Evolutionary conservation across 768 basidiomycete genomes (phyloP).

Genomic region (Mycena rosella): DNA sequence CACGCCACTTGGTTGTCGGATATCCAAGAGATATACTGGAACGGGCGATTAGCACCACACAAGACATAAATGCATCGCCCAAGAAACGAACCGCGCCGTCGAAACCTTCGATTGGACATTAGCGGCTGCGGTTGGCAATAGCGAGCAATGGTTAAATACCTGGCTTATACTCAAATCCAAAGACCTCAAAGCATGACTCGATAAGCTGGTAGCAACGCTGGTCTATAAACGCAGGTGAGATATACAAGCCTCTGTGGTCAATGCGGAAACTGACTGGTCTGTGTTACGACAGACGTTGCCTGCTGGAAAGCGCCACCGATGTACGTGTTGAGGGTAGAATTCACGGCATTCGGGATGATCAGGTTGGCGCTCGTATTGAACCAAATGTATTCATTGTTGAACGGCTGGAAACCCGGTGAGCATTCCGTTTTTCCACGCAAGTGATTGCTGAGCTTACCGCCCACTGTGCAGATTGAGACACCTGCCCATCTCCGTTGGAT

Average conservation of each 20-base stretch:
- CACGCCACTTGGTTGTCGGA: constrained; percentile 71
- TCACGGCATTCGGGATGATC: constrained; percentile 65
- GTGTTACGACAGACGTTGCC: constrained; percentile 78
- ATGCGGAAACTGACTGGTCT: constrained; percentile 60
- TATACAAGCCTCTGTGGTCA: not conserved
- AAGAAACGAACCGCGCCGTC: constrained; percentile 62
- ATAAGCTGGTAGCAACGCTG: constrained; percentile 74
- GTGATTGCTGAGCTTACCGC: constrained; percentile 60
- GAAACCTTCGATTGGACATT: constrained; percentile 50
- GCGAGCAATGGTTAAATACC: constrained; percentile 50
- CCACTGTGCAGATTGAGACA: constrained; percentile 91
- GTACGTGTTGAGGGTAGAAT: constrained; percentile 72
- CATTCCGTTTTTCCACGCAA: not conserved
- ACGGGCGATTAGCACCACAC: constrained; percentile 5
- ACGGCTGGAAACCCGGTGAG: constrained; percentile 62
- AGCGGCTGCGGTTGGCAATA: constrained; percentile 20
- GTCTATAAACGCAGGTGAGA: constrained; percentile 52
- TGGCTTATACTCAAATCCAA: constrained; percentile 87
- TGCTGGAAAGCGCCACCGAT: constrained; percentile 87
- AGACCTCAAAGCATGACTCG: constrained; percentile 68
- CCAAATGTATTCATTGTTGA: constrained; percentile 81
- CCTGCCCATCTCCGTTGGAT: constrained; percentile 53
- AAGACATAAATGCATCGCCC: not conserved
- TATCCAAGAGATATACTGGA: constrained; percentile 86
- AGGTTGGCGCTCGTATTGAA: constrained; percentile 71